phyloP scores from a whole-genome alignment of 169 alveolate genomes.

The Babesia bovis region DNA sequence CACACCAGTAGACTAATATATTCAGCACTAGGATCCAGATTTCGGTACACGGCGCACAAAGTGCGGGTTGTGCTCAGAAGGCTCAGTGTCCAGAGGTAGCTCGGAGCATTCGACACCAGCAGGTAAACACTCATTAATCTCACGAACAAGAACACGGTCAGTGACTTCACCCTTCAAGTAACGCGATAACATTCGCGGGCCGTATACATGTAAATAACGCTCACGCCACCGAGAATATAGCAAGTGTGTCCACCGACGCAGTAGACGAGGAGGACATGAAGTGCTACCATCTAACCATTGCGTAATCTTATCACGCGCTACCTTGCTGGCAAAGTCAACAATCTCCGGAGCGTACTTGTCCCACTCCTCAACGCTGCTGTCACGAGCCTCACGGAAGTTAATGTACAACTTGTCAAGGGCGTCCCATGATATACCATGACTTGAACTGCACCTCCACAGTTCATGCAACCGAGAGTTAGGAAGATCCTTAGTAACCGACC shows the following conservation, averaged over 20 bases:
- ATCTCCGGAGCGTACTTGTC: conserved; percentile 53
- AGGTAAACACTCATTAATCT: conserved; percentile 36
- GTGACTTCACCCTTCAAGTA: conserved; percentile 66
- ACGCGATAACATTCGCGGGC: conserved; percentile 49
- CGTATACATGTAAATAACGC: conserved; percentile 37
- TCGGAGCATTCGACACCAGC: neutral
- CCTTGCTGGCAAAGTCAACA: conserved; percentile 54
- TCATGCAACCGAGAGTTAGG: conserved; percentile 54
- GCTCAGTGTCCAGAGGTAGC: conserved; percentile 23
- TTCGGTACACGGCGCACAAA: conserved; percentile 25
- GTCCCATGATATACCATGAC: conserved; percentile 77
- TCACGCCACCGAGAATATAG: conserved; percentile 35
- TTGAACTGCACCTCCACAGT: conserved; percentile 69
- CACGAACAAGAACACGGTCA: conserved; percentile 44
- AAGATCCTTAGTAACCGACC: conserved; percentile 21
- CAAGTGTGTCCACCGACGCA: conserved; percentile 44
- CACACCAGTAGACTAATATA: neutral
- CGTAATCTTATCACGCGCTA: conserved; percentile 34
- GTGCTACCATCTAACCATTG: conserved; percentile 7
- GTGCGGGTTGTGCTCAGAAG: conserved; percentile 42
- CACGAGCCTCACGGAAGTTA: conserved; percentile 55
- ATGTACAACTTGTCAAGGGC: conserved; percentile 70
- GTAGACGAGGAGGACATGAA: conserved; percentile 47
- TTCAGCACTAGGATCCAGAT: neutral
- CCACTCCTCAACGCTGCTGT: conserved; percentile 38